phyloP scores from a whole-genome alignment of 2,329 filamentous ascomycete genomes.

The Neonectria punicea region DNA sequence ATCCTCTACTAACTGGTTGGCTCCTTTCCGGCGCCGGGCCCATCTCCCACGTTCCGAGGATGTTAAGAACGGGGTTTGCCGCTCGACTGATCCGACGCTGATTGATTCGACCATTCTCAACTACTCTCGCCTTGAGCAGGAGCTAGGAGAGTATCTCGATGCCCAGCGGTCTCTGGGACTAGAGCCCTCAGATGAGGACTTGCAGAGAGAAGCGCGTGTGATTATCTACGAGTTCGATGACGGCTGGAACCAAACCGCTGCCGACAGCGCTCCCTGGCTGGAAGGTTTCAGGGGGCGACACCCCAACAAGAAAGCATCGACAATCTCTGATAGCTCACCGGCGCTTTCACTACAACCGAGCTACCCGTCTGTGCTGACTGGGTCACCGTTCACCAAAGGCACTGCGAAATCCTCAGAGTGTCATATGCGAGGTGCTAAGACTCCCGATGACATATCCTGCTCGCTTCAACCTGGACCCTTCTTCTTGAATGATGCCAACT shows the following conservation, averaged over 20 bases:
- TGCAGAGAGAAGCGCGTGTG: constrained; percentile 67
- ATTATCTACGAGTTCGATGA: constrained; percentile 72
- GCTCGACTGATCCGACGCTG: constrained; percentile 63
- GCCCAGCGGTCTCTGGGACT: constrained; percentile 56
- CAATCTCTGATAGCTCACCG: constrained; percentile 36
- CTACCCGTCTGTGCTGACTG: constrained; percentile 26
- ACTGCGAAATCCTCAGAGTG: constrained; percentile 30
- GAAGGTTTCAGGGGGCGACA: constrained; percentile 63
- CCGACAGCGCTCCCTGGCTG: constrained; percentile 66
- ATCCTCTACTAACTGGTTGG: constrained; percentile 64
- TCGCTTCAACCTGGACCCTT: constrained; percentile 45
- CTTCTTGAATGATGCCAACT: constrained; percentile 70
- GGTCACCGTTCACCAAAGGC: constrained; percentile 29
- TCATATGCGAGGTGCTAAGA: constrained; percentile 18
- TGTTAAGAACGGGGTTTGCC: constrained; percentile 58
- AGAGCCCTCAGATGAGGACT: constrained; percentile 62
- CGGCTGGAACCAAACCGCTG: constrained; percentile 71
- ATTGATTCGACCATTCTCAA: constrained; percentile 71
- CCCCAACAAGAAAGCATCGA: constrained; percentile 28
- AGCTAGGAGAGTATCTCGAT: constrained; percentile 64
- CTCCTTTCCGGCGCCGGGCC: constrained; percentile 65
- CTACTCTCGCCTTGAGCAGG: constrained; percentile 65
- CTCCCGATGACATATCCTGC: constrained; percentile 10
- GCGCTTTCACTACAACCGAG: constrained; percentile 38
- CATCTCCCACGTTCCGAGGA: constrained; percentile 68